phyloP scores from a whole-genome alignment of 306 rosid species.

The Trichosanthes truncata region DNA sequence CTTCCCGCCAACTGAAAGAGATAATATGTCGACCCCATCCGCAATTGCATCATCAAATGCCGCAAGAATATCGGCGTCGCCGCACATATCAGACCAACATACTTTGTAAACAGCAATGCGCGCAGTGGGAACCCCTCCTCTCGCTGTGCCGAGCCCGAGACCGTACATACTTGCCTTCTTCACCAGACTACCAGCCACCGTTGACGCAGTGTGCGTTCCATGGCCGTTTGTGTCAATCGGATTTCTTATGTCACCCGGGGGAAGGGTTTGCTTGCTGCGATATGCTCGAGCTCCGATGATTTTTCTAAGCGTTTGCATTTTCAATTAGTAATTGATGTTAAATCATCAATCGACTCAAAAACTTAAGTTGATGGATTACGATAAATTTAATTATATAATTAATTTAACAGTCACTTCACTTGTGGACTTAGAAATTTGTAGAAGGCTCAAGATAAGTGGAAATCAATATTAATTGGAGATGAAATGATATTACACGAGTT shows the following conservation, averaged over 20 bases:
- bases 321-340: too few species aligned
- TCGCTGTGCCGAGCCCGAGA: conserved; percentile 20
- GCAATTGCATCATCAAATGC: conserved; percentile 37
- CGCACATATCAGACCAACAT: conserved; percentile 12
- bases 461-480: too few species aligned
- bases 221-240: conserved; percentile 20
- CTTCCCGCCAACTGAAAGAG: neutral
- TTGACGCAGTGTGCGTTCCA: conserved; percentile 33
- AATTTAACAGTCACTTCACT: too few species aligned
- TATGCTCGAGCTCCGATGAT: conserved; percentile 34
- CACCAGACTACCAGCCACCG: conserved; percentile 23
- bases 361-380: too few species aligned
- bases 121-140: conserved; percentile 21
- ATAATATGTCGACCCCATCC: conserved; percentile 36
- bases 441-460: too few species aligned
- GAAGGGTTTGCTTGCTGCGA: neutral
- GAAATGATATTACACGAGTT: too few species aligned
- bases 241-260: neutral
- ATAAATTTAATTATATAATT: too few species aligned
- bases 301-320: conserved; percentile 15
- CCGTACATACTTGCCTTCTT: conserved; percentile 15
- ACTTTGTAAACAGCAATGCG: conserved; percentile 29
- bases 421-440: too few species aligned
- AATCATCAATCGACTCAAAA: too few species aligned
- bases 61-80: neutral